Evolutionary conservation across 1,139 yeast genomes (phyloP), one percentile per base, ranked within the genome.

Genomic region (Blastobotrys serpentis): DNA sequence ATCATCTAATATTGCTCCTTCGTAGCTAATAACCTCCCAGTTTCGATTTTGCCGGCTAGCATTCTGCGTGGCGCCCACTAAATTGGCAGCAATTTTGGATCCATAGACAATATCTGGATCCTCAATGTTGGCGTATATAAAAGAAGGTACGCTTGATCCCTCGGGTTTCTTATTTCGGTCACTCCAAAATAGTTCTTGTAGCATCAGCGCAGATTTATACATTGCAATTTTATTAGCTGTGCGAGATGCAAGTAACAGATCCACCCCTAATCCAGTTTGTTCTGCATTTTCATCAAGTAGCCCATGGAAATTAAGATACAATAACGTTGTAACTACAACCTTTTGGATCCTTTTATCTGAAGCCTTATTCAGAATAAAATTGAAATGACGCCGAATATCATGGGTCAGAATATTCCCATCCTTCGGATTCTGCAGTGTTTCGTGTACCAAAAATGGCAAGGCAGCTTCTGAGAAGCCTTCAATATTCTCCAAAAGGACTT

Each of bases 91-190:
- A 13, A 77, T 73, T 0, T 88, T 88, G 6, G 85, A 65, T 0
- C 94, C 94, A 56, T 74, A 73, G 1, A 76, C 59, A 37, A 85
- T 65, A 60, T 87, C 95, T 1, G 73, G 71, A 54, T 85, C 88
- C 46, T 77, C 79, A 11, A 82, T 68, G 0, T 71, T 60, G 14
- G 71, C 70, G 57, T 82, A 85, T 1, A 83, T 70, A 1, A 19
- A 36, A 8, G 40, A 18, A n/a, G 40, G 40, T 4, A 36, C 11
- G 3, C 19, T 14, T 18, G 25, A 8, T n/a, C 10, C 40, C n/a
- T 18, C 25, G 13, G 40, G 40, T 5, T 17, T 14, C 25, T 18
- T 18, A 4, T 58, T 14, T 36, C 37, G 26, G 5, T 33, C 21
- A 13, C 46, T 44, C 50, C 51, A 44, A 18, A 30, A 16, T 25